A percentile compares a stretch with the other conserved stretches of the same genome.
These are phyloP conservation scores for Knoxdaviesia capensis DNA, from an alignment of 2,329 filamentous ascomycete species.

Conservation along the genomic window DNA sequence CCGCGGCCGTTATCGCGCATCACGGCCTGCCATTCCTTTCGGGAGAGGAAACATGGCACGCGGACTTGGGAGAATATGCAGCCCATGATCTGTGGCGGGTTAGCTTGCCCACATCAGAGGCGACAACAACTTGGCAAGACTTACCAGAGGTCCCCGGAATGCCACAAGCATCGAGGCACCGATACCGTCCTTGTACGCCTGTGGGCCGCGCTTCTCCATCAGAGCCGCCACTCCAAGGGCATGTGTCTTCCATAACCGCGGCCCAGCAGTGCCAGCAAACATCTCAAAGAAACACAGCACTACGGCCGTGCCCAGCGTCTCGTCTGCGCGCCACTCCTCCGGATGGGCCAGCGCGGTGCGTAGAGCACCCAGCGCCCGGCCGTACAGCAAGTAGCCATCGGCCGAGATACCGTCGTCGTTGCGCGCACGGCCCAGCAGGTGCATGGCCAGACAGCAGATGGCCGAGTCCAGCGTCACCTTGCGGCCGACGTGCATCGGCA, in stretches of 20 bases:
- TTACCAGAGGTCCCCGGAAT: slow-evolving; percentile 16
- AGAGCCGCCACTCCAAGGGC: slow-evolving; percentile 16
- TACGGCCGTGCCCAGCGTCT: slow-evolving; percentile 21
- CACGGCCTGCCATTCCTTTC: neutral
- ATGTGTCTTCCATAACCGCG: slow-evolving; percentile 18
- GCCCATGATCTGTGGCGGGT: slow-evolving; percentile 14
- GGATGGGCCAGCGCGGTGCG: slow-evolving; percentile 16
- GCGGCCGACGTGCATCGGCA: slow-evolving; percentile 13
- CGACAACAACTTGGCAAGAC: slow-evolving; percentile 4
- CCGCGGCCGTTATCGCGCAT: no score
- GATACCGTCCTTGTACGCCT: slow-evolving; percentile 14
- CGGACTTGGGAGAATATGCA: slow-evolving; percentile 14
- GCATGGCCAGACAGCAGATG: slow-evolving; percentile 16
- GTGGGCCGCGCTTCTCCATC: slow-evolving; percentile 18
- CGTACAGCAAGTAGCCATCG: slow-evolving; percentile 17
- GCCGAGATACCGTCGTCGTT: slow-evolving; percentile 11
- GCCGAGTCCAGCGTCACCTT: slow-evolving; percentile 17
- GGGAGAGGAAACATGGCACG: slow-evolving; percentile 1
- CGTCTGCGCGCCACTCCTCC: slow-evolving; percentile 16
- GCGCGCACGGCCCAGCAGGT: slow-evolving; percentile 16
- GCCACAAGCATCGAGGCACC: slow-evolving; percentile 18
- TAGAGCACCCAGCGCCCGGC: slow-evolving; percentile 14
- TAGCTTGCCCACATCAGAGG: neutral
- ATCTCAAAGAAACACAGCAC: slow-evolving; percentile 20
- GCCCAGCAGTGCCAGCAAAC: slow-evolving; percentile 18